Conservation (phyloP, 2,329 filamentous ascomycete genomes). For the Diaporthe vexans region DNA sequence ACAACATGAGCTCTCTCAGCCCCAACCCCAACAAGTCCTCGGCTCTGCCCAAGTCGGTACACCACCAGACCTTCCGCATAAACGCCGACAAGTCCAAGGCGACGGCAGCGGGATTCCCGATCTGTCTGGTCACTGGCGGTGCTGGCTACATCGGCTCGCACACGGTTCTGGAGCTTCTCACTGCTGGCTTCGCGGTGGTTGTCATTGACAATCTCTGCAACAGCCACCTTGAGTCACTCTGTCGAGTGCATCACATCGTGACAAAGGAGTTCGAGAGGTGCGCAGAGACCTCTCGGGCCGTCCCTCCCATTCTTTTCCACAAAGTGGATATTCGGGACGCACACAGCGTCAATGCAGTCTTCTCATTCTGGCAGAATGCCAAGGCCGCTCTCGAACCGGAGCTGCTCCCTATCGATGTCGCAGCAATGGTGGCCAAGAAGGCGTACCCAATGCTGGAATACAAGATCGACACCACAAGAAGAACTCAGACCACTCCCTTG, state of each 20-base stretch:
- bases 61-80: constrained; percentile 29
- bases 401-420: constrained; percentile 36
- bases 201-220: constrained; percentile 40
- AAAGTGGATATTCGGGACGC: constrained; percentile 36
- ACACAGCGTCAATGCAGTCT: constrained; percentile 32
- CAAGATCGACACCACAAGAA: constrained; percentile 29
- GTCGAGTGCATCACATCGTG: constrained; percentile 37
- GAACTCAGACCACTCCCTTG: constrained; percentile 27
- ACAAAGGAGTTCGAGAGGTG: constrained; percentile 36
- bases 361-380: constrained; percentile 37
- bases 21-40: background rate
- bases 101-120: constrained; percentile 27
- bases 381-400: constrained; percentile 25
- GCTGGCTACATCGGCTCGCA: constrained; percentile 40
- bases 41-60: constrained; percentile 3
- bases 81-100: constrained; percentile 21
- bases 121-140: constrained; percentile 38
- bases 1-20: background rate
- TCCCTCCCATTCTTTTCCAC: constrained; percentile 38
- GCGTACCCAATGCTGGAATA: constrained; percentile 37
- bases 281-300: constrained; percentile 17
- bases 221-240: constrained; percentile 39
- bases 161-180: constrained; percentile 40
- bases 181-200: constrained; percentile 39
- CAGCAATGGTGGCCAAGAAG: constrained; percentile 35